Base-by-base conservation (phyloP, 495 filamentous ascomycete species). In the Alectoria sarmentosa region DNA sequence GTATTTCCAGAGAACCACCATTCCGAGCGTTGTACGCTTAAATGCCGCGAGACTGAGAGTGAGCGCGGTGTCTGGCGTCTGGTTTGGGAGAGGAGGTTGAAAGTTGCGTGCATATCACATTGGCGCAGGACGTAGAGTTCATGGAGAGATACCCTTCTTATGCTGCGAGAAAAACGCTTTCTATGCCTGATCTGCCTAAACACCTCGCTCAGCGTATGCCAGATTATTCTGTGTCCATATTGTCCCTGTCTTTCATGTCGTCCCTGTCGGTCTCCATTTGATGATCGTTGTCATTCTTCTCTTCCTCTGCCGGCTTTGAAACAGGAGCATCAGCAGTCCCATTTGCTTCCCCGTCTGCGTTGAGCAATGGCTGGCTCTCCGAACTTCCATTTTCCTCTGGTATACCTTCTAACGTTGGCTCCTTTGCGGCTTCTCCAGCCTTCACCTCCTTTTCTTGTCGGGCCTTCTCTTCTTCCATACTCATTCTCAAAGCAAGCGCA, bases 401-500 rank as follows among this genome's bases (percentile, higher is more conserved):
- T 71, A 97, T 91, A 48, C 81, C 83, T 73, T 91, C 92, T 66
- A 96, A 77, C 58, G 79, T 78, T 52, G 78, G 81, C 74, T 92
- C 89, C 67, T 84, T 82, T 21, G 82, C 78, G 39, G 73, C 76
- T 60, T 86, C 88, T 67, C 90, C 88, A 64, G 86, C 82, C 42
- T 90, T 90, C 66, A 88, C 89, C 69, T 87, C 83, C 77, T 88
- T 89, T 71, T 96, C 93, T 75, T 94, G 85, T 71, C 94, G 79
- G 65, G 90, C 91, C 82, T 94, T 95, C 81, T 96, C 94, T 72
- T 98, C 95, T 74, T 99, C 95, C 83, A 95, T 89, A 73, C 90
- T 96, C 90, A 99, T 93, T 65, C 94, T 85, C 73, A 98, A 79
- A n/a, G 95, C 94, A 62, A 98, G 82, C 4, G 94, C 94, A 73